Base-by-base conservation (phyloP, 192 early-diverging fungal genomes). In the Ambispora gerdemannii region DNA sequence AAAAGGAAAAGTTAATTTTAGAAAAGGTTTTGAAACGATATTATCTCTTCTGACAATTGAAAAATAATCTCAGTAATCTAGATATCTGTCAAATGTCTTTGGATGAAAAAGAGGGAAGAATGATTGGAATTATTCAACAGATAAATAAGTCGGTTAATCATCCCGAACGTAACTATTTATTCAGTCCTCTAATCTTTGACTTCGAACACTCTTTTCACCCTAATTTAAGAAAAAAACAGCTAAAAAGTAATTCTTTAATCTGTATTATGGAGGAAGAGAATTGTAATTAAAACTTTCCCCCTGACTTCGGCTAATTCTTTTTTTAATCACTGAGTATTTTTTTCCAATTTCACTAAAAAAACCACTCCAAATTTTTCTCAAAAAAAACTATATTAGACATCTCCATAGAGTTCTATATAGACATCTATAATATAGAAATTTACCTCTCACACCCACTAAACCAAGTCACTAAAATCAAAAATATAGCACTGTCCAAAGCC, bases 31-130 rank as follows among this genome's bases (percentile, higher is more conserved):
- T n/a, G n/a, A n/a, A n/a, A n/a, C n/a, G n/a, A n/a, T n/a, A n/a
- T n/a, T n/a, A n/a, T n/a, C n/a, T n/a, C n/a, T n/a, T n/a, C n/a
- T n/a, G n/a, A n/a, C n/a, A n/a, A n/a, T n/a, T n/a, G n/a, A n/a
- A n/a, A n/a, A n/a, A n/a, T n/a, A n/a, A n/a, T n/a, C n/a, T 60
- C 4, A 60, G 27, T 7, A 33, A 31, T 60, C n/a, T 27, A 30
- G 28, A 60, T 30, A 31, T 60, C 15, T 60, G 58, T 31, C 58
- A 60, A 60, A 31, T 60, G 32, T 60, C 58, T 31, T 10, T 60
- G 0, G 58, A 33, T 60, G 32, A 33, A 31, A 13, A 60, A 19
- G 58, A 15, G 31, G 28, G 32, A 32, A 2, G 58, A 31, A 30
- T 31, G 17, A 60, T 60, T 30, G 58, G 58, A 8, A 60, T 60